Percentiles rank a stretch among this genome's conserved stretches.
Evolutionary conservation across 805 yeast genomes (phyloP).

Genomic region (Cyberlindnera saturnus): DNA sequence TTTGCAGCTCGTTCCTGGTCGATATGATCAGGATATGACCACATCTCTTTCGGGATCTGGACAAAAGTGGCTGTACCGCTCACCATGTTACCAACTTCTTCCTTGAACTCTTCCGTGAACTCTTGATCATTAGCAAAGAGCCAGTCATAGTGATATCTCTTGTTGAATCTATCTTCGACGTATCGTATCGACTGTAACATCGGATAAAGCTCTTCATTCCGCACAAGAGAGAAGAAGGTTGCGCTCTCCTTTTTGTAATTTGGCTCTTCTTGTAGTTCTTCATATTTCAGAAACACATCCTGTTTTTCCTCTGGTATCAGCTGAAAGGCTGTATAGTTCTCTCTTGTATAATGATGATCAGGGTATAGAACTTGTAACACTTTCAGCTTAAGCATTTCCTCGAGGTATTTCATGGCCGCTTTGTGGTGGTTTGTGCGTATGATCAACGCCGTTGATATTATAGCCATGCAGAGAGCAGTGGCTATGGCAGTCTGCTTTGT

Average conservation of each 20-base stretch:
- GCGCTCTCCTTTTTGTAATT: constrained; percentile 46
- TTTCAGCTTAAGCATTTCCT: constrained; percentile 14
- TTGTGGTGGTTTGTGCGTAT: constrained; percentile 19
- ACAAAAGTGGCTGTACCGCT: constrained; percentile 61
- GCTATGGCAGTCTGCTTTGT: too few relatives aligned
- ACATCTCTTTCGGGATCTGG: constrained; percentile 47
- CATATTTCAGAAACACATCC: constrained; percentile 3
- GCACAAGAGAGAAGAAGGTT: constrained; percentile 62
- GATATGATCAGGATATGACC: constrained; percentile 63
- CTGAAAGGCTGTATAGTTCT: constrained; percentile 14
- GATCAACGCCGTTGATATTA: constrained; percentile 2
- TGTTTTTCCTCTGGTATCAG: constrained; percentile 12
- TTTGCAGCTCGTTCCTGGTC: constrained; percentile 42
- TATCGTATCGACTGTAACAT: constrained; percentile 54
- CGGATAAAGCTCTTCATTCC: constrained; percentile 56
- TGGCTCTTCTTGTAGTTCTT: constrained; percentile 9
- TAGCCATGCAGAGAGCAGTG: neutral
- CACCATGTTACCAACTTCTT: constrained; percentile 38
- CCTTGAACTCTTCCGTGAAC: constrained; percentile 49
- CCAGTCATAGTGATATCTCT: constrained; percentile 63
- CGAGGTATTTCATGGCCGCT: constrained; percentile 14
- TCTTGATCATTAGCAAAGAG: constrained; percentile 65
- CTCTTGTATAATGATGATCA: constrained; percentile 16
- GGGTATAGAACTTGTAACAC: constrained; percentile 21
- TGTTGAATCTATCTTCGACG: constrained; percentile 63